Conservation (phyloP, 345 rosid species). For the Aquilaria sinensis region DNA sequence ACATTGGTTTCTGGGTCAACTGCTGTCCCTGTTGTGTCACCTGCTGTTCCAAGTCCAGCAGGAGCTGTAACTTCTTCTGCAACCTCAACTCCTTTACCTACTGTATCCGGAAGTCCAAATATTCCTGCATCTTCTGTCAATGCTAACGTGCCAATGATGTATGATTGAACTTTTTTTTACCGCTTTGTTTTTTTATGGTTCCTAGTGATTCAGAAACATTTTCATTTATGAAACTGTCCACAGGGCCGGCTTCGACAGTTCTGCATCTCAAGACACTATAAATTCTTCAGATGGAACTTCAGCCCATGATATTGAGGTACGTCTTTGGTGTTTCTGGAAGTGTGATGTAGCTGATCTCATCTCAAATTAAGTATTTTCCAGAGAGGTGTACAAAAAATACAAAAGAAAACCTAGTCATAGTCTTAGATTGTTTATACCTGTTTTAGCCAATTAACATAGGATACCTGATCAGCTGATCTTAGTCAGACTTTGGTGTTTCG, state of each 20-base stretch:
- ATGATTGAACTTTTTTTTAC: constrained; percentile 16
- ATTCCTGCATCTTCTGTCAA: constrained; percentile 25
- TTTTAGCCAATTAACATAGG: too few relatives aligned
- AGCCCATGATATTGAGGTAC: constrained; percentile 55
- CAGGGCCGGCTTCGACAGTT: constrained; percentile 38
- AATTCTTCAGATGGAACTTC: constrained; percentile 43
- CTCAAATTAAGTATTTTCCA: not conserved
- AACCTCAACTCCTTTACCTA: constrained; percentile 23
- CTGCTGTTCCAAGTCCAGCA: constrained; percentile 21
- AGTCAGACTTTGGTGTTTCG: not conserved
- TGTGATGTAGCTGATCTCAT: not conserved
- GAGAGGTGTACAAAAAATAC: too few relatives aligned
- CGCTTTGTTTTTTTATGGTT: constrained; percentile 9
- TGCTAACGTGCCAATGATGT: constrained; percentile 43
- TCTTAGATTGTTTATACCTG: too few relatives aligned
- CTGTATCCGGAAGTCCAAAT: constrained; percentile 28
- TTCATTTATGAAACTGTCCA: constrained; percentile 7
- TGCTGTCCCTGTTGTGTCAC: constrained; percentile 27
- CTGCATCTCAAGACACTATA: constrained; percentile 34
- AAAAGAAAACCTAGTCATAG: too few relatives aligned
- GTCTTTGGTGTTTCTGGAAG: constrained; percentile 11
- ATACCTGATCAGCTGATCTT: too few relatives aligned
- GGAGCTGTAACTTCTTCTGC: constrained; percentile 22
- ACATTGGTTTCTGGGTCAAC: constrained; percentile 40
- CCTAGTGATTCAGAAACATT: not conserved